Conservation (phyloP, 2,329 filamentous ascomycete genomes). For the Sporothrix pallida region DNA sequence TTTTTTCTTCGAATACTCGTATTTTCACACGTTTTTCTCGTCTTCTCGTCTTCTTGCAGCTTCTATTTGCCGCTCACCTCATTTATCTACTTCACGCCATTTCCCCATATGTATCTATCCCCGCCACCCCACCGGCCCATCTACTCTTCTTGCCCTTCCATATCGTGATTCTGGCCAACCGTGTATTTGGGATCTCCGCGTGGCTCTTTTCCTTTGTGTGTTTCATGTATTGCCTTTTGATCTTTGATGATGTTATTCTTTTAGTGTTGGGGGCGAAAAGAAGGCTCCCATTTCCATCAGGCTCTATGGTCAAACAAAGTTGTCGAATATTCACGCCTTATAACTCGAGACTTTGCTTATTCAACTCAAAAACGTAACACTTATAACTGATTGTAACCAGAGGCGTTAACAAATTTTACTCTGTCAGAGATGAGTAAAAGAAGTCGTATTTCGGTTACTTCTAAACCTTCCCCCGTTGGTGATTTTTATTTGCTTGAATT, state of each 20-base stretch:
- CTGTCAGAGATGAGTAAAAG: no score
- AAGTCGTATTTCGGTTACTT: no score
- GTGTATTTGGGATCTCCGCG: neutral
- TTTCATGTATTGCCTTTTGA: neutral
- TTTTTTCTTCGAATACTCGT: neutral
- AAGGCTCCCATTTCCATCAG: neutral
- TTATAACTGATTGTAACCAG: no score
- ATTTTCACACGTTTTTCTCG: neutral
- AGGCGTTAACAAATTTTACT: no score
- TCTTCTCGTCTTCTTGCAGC: neutral
- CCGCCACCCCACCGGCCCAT: neutral
- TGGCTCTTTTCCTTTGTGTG: neutral
- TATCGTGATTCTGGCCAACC: neutral
- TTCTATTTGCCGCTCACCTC: neutral
- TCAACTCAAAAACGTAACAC: no score
- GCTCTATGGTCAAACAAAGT: no score
- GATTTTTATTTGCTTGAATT: no score
- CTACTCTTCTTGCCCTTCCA: neutral
- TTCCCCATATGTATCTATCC: neutral
- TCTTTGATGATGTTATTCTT: neutral
- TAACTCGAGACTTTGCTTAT: no score
- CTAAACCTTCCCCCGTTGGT: no score
- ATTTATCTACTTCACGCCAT: constrained; percentile 1
- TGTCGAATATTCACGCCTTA: neutral
- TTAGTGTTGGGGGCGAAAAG: constrained; percentile 1